Percentiles rank a stretch among this genome's conserved stretches.
phyloP scores from a whole-genome alignment of 768 basidiomycete species.

The Lactifluus volemus region DNA sequence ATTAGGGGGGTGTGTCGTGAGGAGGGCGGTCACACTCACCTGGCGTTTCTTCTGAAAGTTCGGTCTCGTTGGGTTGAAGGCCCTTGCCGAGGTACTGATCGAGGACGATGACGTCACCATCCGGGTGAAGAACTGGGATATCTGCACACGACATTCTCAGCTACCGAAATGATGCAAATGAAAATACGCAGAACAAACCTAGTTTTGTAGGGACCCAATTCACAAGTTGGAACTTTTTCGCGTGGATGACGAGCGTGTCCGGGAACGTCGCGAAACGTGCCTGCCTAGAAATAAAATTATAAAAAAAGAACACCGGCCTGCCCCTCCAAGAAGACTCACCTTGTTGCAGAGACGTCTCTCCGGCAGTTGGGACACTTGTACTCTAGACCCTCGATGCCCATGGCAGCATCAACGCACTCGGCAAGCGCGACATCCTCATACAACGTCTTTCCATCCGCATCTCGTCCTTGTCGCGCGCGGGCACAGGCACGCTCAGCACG shows the following conservation, averaged over 20 bases:
- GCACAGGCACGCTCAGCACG: constrained; percentile 71
- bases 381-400: constrained; percentile 59
- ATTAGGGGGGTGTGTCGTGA: background rate
- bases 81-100: constrained; percentile 62
- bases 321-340: constrained; percentile 37
- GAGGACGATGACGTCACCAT: constrained; percentile 48
- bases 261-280: constrained; percentile 81
- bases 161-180: background rate
- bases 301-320: background rate
- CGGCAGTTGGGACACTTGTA: constrained; percentile 74
- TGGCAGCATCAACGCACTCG: constrained; percentile 51
- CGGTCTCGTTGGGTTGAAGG: constrained; percentile 57
- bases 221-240: constrained; percentile 89
- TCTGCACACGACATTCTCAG: constrained; percentile 37
- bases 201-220: constrained; percentile 97
- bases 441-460: constrained; percentile 49
- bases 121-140: constrained; percentile 71
- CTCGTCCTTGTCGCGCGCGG: constrained; percentile 48
- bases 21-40: constrained; percentile 21
- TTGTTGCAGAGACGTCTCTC: constrained; percentile 58
- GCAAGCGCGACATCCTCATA: constrained; percentile 57
- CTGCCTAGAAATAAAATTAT: constrained; percentile 38
- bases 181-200: constrained; percentile 37
- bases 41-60: constrained; percentile 49
- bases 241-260: constrained; percentile 77